A percentile compares a stretch with the other conserved stretches of the same genome.
Evolutionary conservation across 2,329 filamentous ascomycete species (phyloP).

Genomic region (Pseudocercospora ulei): DNA sequence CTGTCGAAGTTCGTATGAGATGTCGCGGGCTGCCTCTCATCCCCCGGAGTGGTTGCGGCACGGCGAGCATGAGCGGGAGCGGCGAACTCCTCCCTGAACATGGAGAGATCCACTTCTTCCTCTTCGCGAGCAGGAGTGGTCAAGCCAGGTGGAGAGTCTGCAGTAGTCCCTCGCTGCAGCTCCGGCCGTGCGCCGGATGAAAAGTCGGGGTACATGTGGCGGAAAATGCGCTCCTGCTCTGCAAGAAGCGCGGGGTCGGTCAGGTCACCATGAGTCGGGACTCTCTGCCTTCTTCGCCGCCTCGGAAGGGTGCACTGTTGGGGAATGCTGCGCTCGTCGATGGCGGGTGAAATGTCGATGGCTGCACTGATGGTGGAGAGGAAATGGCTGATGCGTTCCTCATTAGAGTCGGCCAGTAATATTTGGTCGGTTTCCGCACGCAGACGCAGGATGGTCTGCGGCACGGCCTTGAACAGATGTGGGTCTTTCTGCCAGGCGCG

Average conservation of each 20-base stretch:
- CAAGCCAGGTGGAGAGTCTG: slow-evolving; percentile 13
- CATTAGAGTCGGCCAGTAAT: slow-evolving; percentile 55
- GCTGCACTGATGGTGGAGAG: slow-evolving; percentile 60
- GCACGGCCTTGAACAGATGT: slow-evolving; percentile 39
- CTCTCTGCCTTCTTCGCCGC: slow-evolving; percentile 33
- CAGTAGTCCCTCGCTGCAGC: slow-evolving; percentile 11
- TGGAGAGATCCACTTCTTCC: slow-evolving; percentile 33
- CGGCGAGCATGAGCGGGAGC: slow-evolving; percentile 10
- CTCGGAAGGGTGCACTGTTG: slow-evolving; percentile 43
- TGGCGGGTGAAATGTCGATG: slow-evolving; percentile 59
- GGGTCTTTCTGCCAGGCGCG: slow-evolving; percentile 41
- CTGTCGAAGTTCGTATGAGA: slow-evolving; percentile 29
- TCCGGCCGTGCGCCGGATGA: slow-evolving; percentile 21
- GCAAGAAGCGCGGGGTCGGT: slow-evolving; percentile 37
- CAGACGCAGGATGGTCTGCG: slow-evolving; percentile 58
- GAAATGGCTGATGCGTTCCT: slow-evolving; percentile 59
- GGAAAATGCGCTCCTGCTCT: slow-evolving; percentile 43
- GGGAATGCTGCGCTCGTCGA: slow-evolving; percentile 54
- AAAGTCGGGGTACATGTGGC: slow-evolving; percentile 41
- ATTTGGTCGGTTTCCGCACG: slow-evolving; percentile 66
- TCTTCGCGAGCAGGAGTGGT: slow-evolving; percentile 27
- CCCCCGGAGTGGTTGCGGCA: slow-evolving; percentile 7
- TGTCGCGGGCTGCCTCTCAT: slow-evolving; percentile 20
- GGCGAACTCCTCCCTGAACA: slow-evolving; percentile 31
- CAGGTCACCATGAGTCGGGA: slow-evolving; percentile 31